Base-by-base conservation (phyloP, 192 early-diverging fungal species). In the Coemansia sp. region DNA sequence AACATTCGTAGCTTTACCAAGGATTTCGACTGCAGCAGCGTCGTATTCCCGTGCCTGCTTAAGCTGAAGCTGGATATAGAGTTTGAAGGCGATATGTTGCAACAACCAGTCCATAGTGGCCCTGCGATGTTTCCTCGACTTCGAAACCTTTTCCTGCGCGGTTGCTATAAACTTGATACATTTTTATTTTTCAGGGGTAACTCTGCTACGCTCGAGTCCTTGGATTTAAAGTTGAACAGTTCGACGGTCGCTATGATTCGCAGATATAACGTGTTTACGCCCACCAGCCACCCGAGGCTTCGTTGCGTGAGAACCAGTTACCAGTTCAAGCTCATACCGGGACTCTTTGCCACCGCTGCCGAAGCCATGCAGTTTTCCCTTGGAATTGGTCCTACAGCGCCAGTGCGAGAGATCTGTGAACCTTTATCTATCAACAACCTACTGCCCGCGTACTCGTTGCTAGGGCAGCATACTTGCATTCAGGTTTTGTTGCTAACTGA, bases 171-270 rank as follows among this genome's bases (percentile, higher is more conserved):
- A 6, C 51, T 70, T 31, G 68, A 22, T 44, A 60, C 49, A 9
- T 44, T 41, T 9, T 22, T 44, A 5, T 27, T 70, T 16, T 70
- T 70, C 31, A 62, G 68, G 8, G 68, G 60, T 2, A 70, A 70
- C 22, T 13, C 29, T 8, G 54, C 41, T 18, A 49, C 61, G 16
- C 33, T 70, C 18, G 68, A 70, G 46, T 24, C 16, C 22, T 22
- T 70, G 22, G 36, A 63, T 16, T 7, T 70, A 1, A 18, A 29
- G n/a, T 44, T 40, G 31, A 46, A 62, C 46, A 38, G 11, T 18
- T 22, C 47, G 47, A 49, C 38, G 11, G 33, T 70, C n/a, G 6
- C n/a, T 10, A 63, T 63, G 44, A 44, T 70, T 22, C 27, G 43
- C 44, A 20, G 33, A 5, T 38, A 44, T 31, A 42, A 60, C 7